These are phyloP conservation scores for Noccaea caerulescens DNA, from an alignment of 345 rosid genomes.

Conservation along the genomic window DNA sequence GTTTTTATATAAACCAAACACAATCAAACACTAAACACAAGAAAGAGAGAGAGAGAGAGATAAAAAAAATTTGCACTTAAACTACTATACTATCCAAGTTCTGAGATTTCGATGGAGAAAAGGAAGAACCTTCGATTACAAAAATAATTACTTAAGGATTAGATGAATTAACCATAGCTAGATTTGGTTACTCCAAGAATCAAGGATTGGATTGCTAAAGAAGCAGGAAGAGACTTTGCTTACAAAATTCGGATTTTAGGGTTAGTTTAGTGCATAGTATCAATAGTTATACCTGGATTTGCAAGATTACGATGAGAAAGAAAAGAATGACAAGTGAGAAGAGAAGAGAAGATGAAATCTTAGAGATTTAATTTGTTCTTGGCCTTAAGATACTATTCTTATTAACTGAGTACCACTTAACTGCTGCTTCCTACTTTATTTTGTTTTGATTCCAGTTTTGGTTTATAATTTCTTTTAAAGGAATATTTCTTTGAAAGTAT, in stretches of 20 bases:
- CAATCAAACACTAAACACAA: conserved; percentile 4
- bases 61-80: not conserved
- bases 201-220: conserved; percentile 5
- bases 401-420: conserved; percentile 47
- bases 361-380: conserved; percentile 29
- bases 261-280: not conserved
- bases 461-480: conserved; percentile 26
- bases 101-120: not conserved
- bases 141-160: not conserved
- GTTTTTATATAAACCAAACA: conserved; percentile 1
- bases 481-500: conserved; percentile 41
- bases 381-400: conserved; percentile 37
- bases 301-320: conserved; percentile 13
- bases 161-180: conserved; percentile 6
- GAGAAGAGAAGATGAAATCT: conserved; percentile 21
- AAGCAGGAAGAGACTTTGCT: not conserved
- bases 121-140: conserved; percentile 1
- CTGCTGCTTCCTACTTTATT: conserved; percentile 42
- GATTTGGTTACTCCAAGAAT: not conserved
- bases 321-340: conserved; percentile 28
- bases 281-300: conserved; percentile 17
- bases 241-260: not conserved
- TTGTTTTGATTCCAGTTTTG: conserved; percentile 36
- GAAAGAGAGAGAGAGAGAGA: not conserved
- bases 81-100: conserved; percentile 11